These are phyloP conservation scores for Hansenula lynferdii DNA, from an alignment of 1,139 yeast species.

Conservation along the genomic window DNA sequence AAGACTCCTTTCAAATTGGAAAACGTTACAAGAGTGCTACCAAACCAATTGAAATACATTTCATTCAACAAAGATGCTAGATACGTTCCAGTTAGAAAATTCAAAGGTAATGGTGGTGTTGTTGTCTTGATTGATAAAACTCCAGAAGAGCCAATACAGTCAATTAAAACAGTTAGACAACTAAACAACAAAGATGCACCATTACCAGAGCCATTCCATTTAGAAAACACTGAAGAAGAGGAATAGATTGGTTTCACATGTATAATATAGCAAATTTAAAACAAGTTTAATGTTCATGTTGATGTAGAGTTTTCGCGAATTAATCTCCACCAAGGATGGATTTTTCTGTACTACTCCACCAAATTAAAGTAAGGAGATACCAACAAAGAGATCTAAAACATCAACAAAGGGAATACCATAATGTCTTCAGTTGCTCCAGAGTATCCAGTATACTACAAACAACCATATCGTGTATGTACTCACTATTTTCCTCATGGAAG, in stretches of 20 bases:
- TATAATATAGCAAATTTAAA: too few species aligned
- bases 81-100: slow-evolving; percentile 78
- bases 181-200: slow-evolving; percentile 83
- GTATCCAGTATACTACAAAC: slow-evolving; percentile 52
- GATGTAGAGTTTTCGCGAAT: too few species aligned
- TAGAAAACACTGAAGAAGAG: slow-evolving; percentile 16
- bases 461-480: slow-evolving; percentile 63
- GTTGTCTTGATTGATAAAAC: slow-evolving; percentile 68
- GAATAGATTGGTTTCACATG: too few species aligned
- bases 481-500: too few species aligned
- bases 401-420: too few species aligned
- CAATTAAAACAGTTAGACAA: slow-evolving; percentile 84
- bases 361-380: too few species aligned
- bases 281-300: too few species aligned
- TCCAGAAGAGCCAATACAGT: slow-evolving; percentile 61
- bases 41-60: slow-evolving; percentile 83
- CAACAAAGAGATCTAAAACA: too few species aligned
- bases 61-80: slow-evolving; percentile 73
- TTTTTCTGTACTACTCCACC: too few species aligned
- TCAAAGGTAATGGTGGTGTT: slow-evolving; percentile 77
- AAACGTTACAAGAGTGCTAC: slow-evolving; percentile 85
- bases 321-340: too few species aligned
- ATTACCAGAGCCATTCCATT: slow-evolving; percentile 72
- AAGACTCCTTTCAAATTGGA: slow-evolving; percentile 63
- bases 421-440: slow-evolving; percentile 21